phyloP scores from a whole-genome alignment of 164 flowering plant species.

The Annona squamosa region DNA sequence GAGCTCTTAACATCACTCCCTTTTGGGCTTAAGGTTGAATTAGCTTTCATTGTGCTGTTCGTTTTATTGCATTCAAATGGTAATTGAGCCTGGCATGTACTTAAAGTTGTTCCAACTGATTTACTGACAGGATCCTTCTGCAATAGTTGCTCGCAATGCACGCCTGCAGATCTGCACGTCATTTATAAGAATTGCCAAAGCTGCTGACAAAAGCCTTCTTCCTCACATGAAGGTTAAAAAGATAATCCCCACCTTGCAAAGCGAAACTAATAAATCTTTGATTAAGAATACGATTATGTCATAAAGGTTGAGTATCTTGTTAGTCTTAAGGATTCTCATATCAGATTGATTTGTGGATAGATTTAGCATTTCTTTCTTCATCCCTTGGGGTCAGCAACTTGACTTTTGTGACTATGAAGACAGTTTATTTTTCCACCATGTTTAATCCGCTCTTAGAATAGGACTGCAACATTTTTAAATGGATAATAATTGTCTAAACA shows the following conservation, averaged over 20 bases:
- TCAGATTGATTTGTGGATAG: too few relatives aligned
- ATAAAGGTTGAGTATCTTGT: background rate
- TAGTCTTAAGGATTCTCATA: too few relatives aligned
- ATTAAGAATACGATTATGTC: background rate
- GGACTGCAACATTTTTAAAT: background rate
- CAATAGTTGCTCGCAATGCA: slow-evolving; percentile 67
- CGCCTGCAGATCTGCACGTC: slow-evolving; percentile 93
- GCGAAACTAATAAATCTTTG: too few relatives aligned
- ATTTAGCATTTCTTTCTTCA: too few relatives aligned
- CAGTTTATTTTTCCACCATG: background rate
- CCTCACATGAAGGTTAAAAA: slow-evolving; percentile 91
- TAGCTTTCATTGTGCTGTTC: background rate
- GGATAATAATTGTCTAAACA: too few relatives aligned
- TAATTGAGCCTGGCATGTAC: background rate
- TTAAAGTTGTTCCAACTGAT: slow-evolving; percentile 7
- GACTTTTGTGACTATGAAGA: background rate
- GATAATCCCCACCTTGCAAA: background rate
- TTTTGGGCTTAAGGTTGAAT: slow-evolving; percentile 50
- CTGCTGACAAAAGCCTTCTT: slow-evolving; percentile 77
- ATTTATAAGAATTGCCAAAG: slow-evolving; percentile 80
- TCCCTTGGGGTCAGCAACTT: too few relatives aligned
- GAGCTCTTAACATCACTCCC: slow-evolving; percentile 89
- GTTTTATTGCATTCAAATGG: slow-evolving; percentile 2
- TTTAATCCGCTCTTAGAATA: background rate
- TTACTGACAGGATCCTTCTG: slow-evolving; percentile 74